Evolutionary conservation across 2,329 filamentous ascomycete genomes (phyloP).

Genomic region (Pseudogymnoascus sp.): DNA sequence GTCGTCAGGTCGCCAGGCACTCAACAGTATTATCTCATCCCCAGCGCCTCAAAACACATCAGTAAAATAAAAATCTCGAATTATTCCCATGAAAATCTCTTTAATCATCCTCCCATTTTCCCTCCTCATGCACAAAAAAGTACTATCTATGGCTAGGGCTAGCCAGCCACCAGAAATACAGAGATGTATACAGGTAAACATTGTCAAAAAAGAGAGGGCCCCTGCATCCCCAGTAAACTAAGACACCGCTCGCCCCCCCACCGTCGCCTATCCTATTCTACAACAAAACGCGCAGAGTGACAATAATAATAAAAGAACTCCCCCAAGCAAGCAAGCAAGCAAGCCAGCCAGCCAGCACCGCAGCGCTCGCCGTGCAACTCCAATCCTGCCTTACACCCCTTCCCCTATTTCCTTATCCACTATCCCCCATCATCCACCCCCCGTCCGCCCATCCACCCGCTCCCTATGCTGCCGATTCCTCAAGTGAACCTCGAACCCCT

Average conservation of each 20-base stretch:
- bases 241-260: background rate
- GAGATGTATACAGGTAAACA: background rate
- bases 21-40: no score
- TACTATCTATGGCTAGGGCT: background rate
- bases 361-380: constrained; percentile 4
- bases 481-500: constrained; percentile 88
- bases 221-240: background rate
- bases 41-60: no score
- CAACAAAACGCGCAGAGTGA: background rate
- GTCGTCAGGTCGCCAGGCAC: no score
- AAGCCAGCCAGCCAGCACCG: background rate
- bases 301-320: background rate
- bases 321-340: background rate
- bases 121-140: background rate
- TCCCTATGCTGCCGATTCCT: constrained; percentile 75
- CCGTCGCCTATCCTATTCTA: background rate
- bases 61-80: background rate
- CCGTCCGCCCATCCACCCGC: constrained; percentile 44
- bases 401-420: background rate
- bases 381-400: background rate
- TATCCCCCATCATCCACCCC: background rate
- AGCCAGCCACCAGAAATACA: background rate
- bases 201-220: background rate
- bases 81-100: background rate
- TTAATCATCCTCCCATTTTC: background rate